phyloP scores from a whole-genome alignment of 1,139 yeast species.

The Debaryomyces sp. region DNA sequence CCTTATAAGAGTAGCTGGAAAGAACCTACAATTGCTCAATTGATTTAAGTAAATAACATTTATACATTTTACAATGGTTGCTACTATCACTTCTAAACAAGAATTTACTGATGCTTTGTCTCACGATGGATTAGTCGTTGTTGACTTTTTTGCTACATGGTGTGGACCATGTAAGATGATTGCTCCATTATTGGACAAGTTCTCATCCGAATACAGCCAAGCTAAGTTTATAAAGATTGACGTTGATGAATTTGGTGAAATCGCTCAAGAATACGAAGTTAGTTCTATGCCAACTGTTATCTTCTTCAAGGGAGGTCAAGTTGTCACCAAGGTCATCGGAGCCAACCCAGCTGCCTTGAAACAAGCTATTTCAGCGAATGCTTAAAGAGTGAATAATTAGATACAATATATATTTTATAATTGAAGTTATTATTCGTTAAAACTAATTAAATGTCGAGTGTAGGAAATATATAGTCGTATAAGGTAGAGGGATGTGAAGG shows the following conservation, averaged over 20 bases:
- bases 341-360: conserved; percentile 85
- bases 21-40: conserved; percentile 1
- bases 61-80: conserved; percentile 35
- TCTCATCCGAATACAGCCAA: conserved; percentile 44
- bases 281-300: conserved; percentile 90
- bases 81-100: conserved; percentile 44
- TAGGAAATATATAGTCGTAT: background rate
- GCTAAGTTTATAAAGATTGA: conserved; percentile 83
- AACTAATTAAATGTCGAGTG: background rate
- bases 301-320: conserved; percentile 75
- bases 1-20: background rate
- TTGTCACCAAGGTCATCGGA: conserved; percentile 76
- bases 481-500: background rate
- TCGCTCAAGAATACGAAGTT: conserved; percentile 74
- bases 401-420: background rate
- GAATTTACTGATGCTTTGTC: conserved; percentile 66
- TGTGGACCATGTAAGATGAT: conserved; percentile 93
- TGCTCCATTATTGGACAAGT: conserved; percentile 75
- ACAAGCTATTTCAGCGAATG: conserved; percentile 62
- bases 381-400: conserved; percentile 28
- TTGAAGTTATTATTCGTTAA: background rate
- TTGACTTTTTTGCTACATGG: conserved; percentile 90
- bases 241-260: conserved; percentile 74
- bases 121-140: conserved; percentile 65
- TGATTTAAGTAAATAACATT: background rate